These are phyloP conservation scores for Pseudonitzschia multiseries DNA, from an alignment of 108 stramenopile species.

Conservation along the genomic window DNA sequence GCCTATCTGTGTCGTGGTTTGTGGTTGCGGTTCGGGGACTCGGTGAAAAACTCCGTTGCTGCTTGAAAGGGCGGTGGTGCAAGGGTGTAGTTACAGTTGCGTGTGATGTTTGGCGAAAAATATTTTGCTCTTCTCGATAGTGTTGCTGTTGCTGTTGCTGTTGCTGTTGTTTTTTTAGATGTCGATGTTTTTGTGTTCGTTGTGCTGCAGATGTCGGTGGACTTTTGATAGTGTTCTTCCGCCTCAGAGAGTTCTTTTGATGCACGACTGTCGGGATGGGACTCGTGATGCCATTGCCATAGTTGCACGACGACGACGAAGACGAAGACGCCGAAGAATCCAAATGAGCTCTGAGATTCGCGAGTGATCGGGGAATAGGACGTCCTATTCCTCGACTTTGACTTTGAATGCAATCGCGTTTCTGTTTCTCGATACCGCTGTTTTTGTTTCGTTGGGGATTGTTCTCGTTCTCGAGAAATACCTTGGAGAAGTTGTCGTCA, in stretches of 20 bases:
- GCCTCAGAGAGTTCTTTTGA: not conserved
- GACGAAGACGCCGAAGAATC: not conserved
- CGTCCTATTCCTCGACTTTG: too few relatives aligned
- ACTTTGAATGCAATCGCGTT: too few relatives aligned
- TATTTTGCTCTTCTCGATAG: not conserved
- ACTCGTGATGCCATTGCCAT: not conserved
- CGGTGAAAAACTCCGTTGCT: constrained; percentile 5
- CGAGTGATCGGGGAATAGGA: not conserved
- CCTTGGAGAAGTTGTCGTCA: not conserved
- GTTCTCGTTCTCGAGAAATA: not conserved
- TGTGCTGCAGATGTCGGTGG: not conserved
- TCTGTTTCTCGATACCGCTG: not conserved
- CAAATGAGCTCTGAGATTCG: constrained; percentile 2
- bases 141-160: not conserved
- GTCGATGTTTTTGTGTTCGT: not conserved
- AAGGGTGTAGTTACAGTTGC: not conserved
- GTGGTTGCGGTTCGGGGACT: constrained; percentile 1
- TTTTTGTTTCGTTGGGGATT: not conserved
- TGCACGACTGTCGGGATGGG: not conserved
- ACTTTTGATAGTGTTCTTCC: not conserved
- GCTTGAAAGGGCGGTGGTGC: constrained; percentile 4
- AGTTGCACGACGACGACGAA: not conserved
- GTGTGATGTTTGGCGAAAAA: not conserved
- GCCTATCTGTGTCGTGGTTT: not conserved
- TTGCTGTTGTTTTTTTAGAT: not conserved